Evolutionary conservation across 306 rosid species (phyloP), one percentile per base, ranked within the genome.

Genomic region (Cucurbita moschata): DNA sequence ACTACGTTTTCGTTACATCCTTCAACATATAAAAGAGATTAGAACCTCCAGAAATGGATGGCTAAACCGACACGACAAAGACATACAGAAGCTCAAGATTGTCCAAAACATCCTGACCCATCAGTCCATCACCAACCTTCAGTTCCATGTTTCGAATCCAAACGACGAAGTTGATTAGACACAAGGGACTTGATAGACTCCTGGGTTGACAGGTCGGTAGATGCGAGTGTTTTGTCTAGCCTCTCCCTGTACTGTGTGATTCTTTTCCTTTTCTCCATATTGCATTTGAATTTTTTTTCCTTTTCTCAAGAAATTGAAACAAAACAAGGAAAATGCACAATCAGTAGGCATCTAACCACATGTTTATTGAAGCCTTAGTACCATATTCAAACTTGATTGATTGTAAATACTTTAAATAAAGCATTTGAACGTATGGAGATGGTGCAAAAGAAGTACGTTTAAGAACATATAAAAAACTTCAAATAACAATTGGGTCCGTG

Each of bases 191-290:
- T 82, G 62, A 90, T 85, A 7, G 74, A 76, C 78, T 86, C 87
- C 62, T 56, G 69, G 64, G 83, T 79, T 46, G 84, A 77, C 82
- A 92, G 87, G 86, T 87, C 89, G 64, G 85, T 87, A 8, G 89
- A 90, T 49, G 83, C 83, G 55, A 92, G 90, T 50, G 96, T 88
- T 71, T 75, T 86, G 68, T 92, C 92, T 62, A 90, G 80, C 78
- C 89, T 88, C 82, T 87, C 96, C 75, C 96, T 84, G 79, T 92
- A 92, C 79, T 90, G 86, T 73, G 69, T 78, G 64, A 92, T 88
- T 68, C 83, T 87, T 54, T 50, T 76, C 58, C 78, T 85, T 81
- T 79, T 85, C 76, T 79, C 89, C 96, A 92, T 92, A 72, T 82
- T 19, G 79, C 79, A 79, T 79, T 54, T 83, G 62, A 65, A 2